Base-by-base conservation (phyloP, 331 rosid species). In the Rhamnella rubrinervis region DNA sequence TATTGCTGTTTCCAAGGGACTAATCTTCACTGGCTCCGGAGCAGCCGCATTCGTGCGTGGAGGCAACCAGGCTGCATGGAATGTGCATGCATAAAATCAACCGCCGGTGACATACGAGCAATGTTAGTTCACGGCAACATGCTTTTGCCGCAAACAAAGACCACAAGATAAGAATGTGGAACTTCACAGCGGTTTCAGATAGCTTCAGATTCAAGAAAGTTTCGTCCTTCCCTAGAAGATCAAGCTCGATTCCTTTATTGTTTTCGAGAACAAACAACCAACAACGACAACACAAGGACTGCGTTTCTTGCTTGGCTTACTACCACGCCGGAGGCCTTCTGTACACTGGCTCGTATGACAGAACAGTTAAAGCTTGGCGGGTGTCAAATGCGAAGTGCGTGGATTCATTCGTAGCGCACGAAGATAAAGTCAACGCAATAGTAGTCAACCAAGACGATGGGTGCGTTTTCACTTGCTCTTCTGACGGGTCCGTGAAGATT, bases 401-500 rank as follows among this genome's bases (percentile, higher is more conserved):
- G 0, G 98, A 91, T 58, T 81, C 96, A 0, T 93, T 93, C 58
- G 21, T 67, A 2, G 95, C 96, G 0, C 98, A 93, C 25, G 96
- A 84, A 44, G 96, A 79, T 60, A 70, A 55, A 17, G 78, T 90
- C 2, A 93, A 84, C 50, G 78, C 79, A 11, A 81, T 91, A 0
- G 26, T 89, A 70, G 85, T 93, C 49, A 93, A 84, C 81, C 95
- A 93, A 83, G 91, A 87, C 5, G 97, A 93, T 63, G 96, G 91
- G 5, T 85, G 91, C 6, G 84, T 93, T 59, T 91, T 93, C 89
- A 88, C 92, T 4, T 85, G 91, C 60, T 93, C 97, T 18, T 85
- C 89, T 2, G 96, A 93, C 59, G 91, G 95, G 6, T 85, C 92
- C 0, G 88, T 87, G 67, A 88, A 85, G 66, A 70, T 90, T n/a